phyloP scores from a whole-genome alignment of 345 rosid genomes.

The Salix exigua region DNA sequence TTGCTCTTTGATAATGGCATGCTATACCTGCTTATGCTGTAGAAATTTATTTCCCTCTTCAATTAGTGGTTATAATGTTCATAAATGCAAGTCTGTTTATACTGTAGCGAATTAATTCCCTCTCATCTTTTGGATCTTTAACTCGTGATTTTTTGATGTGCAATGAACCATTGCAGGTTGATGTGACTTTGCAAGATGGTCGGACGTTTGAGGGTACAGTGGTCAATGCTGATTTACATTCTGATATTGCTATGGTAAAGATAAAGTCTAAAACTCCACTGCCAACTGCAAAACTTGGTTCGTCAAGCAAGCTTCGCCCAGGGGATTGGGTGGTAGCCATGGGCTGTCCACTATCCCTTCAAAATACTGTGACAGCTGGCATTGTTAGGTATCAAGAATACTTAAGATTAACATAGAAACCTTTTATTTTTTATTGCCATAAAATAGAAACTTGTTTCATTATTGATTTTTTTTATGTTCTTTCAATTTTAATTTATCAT shows the following conservation, averaged over 20 bases:
- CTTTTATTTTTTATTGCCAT: no score
- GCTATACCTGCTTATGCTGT: no score
- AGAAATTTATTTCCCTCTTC: no score
- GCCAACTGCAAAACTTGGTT: constrained; percentile 81
- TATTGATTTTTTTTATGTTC: neutral
- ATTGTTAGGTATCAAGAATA: constrained; percentile 60
- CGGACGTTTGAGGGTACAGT: constrained; percentile 79
- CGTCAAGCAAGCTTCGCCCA: constrained; percentile 78
- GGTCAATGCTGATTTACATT: constrained; percentile 74
- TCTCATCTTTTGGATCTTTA: no score
- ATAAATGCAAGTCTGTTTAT: neutral
- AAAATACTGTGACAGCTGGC: constrained; percentile 89
- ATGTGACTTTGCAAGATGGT: constrained; percentile 94
- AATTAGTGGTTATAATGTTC: no score
- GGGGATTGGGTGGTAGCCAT: constrained; percentile 93
- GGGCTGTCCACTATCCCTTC: constrained; percentile 97
- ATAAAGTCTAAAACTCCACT: constrained; percentile 74
- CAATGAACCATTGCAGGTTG: constrained; percentile 48
- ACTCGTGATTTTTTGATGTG: neutral
- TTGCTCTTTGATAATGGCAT: neutral
- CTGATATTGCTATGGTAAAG: constrained; percentile 91
- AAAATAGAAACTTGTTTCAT: neutral
- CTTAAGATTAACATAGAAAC: neutral
- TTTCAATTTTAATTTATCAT: neutral
- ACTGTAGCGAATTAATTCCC: no score